These are phyloP conservation scores for Phycomyces blakesleeanus DNA, from an alignment of 192 early-diverging fungal genomes.

Conservation along the genomic window DNA sequence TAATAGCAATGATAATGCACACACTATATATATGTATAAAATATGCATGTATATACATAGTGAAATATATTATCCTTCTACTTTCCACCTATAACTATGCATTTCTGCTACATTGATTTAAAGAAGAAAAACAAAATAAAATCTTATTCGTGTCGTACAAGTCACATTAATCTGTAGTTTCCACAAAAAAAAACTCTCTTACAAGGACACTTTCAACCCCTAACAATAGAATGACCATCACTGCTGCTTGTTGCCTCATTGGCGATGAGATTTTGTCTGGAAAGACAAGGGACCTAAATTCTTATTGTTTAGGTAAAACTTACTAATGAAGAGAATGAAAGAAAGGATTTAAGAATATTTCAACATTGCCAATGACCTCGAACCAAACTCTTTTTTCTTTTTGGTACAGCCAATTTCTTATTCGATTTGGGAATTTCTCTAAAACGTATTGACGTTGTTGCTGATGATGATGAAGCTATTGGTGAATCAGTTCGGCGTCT, in stretches of 20 bases:
- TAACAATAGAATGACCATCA: neutral
- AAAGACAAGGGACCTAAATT: conserved; percentile 65
- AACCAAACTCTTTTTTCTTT: neutral
- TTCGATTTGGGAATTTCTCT: conserved; percentile 61
- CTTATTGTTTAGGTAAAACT: conserved; percentile 42
- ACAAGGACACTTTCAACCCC: no score
- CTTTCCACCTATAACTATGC: no score
- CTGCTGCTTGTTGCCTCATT: conserved; percentile 25
- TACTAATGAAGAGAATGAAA: neutral
- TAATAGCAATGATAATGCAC: no score
- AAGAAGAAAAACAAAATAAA: no score
- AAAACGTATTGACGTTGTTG: conserved; percentile 50
- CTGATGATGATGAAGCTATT: conserved; percentile 46
- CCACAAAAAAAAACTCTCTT: no score
- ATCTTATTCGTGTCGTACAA: no score
- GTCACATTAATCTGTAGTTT: no score
- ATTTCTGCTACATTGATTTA: no score
- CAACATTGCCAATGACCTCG: neutral
- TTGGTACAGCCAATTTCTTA: conserved; percentile 42
- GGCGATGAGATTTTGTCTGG: conserved; percentile 73
- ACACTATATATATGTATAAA: no score
- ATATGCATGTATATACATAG: no score
- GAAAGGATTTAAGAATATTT: neutral
- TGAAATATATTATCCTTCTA: no score
- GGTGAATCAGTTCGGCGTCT: conserved; percentile 41